Evolutionary conservation across 208 protist genomes (phyloP).

Genomic region (Acanthamoeba sp.): DNA sequence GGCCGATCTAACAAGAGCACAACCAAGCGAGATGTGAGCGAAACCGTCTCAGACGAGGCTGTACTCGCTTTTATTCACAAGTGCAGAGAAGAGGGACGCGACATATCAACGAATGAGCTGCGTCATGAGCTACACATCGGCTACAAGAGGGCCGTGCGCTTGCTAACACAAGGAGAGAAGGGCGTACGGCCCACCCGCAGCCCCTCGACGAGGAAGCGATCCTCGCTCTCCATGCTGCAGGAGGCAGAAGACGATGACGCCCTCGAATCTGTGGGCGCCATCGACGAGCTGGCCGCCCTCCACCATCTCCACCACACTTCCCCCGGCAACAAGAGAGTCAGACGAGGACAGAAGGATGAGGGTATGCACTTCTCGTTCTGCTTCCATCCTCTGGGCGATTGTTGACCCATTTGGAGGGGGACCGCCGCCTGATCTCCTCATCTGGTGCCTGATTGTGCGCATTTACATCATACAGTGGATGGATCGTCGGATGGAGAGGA

Average conservation of each 20-base stretch:
- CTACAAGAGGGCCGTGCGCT: slow-evolving; percentile 12
- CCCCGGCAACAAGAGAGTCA: background rate
- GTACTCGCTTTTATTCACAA: background rate
- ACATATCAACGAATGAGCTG: slow-evolving; percentile 31
- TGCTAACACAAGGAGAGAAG: slow-evolving; percentile 8
- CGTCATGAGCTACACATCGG: slow-evolving; percentile 60
- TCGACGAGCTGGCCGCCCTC: background rate
- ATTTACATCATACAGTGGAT: background rate
- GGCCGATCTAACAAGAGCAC: background rate
- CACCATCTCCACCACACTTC: background rate
- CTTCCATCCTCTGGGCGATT: no score
- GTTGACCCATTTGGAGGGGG: no score
- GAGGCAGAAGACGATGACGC: no score
- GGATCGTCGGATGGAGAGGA: background rate
- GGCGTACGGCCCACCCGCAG: background rate
- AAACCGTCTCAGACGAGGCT: background rate
- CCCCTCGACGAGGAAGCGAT: slow-evolving; percentile 23
- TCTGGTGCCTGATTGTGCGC: no score
- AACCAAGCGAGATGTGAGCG: slow-evolving; percentile 6
- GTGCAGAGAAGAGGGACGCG: slow-evolving; percentile 32
- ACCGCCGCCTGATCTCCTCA: no score
- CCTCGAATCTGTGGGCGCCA: background rate
- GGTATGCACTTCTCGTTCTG: background rate
- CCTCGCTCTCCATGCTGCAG: no score
- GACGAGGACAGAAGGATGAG: background rate